Conservation (phyloP, 768 basidiomycete genomes). For the Dioszegia aurantiaca region DNA sequence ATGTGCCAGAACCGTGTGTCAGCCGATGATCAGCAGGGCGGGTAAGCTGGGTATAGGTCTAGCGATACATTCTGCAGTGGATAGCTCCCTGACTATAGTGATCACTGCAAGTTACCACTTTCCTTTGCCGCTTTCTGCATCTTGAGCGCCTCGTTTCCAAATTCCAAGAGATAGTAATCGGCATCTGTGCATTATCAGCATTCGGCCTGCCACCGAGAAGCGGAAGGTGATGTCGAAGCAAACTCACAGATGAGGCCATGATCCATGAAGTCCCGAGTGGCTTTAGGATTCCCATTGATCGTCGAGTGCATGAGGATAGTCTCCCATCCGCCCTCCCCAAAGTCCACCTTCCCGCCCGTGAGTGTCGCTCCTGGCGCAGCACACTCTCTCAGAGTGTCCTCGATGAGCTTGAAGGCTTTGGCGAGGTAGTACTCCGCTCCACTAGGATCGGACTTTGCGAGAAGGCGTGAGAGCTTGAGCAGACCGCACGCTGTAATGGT, state of each 20-base stretch:
- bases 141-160: constrained; percentile 42
- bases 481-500: constrained; percentile 37
- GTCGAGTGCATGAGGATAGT: constrained; percentile 44
- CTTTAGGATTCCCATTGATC: constrained; percentile 37
- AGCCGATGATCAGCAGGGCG: too few species aligned
- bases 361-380: constrained; percentile 25
- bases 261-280: constrained; percentile 28
- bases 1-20: too few species aligned
- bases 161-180: constrained; percentile 45
- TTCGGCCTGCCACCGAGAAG: background rate
- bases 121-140: constrained; percentile 22
- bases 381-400: constrained; percentile 32
- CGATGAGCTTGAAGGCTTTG: constrained; percentile 27
- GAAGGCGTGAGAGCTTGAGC: constrained; percentile 33
- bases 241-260: constrained; percentile 46
- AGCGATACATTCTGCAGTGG: too few species aligned
- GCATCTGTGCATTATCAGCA: constrained; percentile 28
- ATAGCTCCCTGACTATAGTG: background rate
- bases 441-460: constrained; percentile 18
- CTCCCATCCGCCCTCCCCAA: constrained; percentile 44
- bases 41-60: too few species aligned
- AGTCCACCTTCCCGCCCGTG: constrained; percentile 30
- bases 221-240: too few species aligned
- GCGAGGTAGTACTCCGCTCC: constrained; percentile 35
- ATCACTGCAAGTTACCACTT: too few species aligned